Conservation (phyloP, 2,329 filamentous ascomycete genomes). For the Talaromyces sp. region DNA sequence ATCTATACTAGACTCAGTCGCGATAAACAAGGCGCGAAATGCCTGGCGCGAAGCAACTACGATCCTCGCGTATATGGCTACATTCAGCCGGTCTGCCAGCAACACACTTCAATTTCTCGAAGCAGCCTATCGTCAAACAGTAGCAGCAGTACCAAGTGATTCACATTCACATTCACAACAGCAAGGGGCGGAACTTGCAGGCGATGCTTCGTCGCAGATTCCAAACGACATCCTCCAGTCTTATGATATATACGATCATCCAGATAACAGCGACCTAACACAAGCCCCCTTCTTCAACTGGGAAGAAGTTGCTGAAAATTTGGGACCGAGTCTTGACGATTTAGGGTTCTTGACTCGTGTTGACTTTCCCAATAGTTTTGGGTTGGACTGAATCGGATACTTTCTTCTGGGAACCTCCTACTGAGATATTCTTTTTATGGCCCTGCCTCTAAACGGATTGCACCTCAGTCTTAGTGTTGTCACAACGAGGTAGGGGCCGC, state of each 20-base stretch:
- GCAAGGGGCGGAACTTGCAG: neutral
- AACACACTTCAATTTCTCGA: constrained; percentile 28
- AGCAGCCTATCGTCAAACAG: constrained; percentile 7
- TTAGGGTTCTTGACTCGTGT: neutral
- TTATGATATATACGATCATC: neutral
- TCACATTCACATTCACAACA: neutral
- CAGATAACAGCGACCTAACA: neutral
- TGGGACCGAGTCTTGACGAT: neutral
- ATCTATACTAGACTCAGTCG: neutral
- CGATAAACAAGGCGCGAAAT: neutral
- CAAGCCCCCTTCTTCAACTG: neutral
- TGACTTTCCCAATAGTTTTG: neutral
- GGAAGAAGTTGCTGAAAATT: neutral
- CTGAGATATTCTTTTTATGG: too few relatives aligned
- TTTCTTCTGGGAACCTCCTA: too few relatives aligned
- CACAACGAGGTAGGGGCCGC: too few relatives aligned
- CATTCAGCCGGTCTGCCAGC: constrained; percentile 24
- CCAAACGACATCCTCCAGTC: neutral
- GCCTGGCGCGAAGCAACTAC: constrained; percentile 20
- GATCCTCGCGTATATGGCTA: constrained; percentile 23
- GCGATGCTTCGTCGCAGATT: neutral
- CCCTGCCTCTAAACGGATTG: too few relatives aligned
- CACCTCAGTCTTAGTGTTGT: too few relatives aligned
- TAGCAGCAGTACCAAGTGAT: neutral
- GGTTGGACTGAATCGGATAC: neutral